Evolutionary conservation across 441 rosid species (phyloP), one percentile per base, ranked within the genome.

Genomic region (Pelargonium citronellum): DNA sequence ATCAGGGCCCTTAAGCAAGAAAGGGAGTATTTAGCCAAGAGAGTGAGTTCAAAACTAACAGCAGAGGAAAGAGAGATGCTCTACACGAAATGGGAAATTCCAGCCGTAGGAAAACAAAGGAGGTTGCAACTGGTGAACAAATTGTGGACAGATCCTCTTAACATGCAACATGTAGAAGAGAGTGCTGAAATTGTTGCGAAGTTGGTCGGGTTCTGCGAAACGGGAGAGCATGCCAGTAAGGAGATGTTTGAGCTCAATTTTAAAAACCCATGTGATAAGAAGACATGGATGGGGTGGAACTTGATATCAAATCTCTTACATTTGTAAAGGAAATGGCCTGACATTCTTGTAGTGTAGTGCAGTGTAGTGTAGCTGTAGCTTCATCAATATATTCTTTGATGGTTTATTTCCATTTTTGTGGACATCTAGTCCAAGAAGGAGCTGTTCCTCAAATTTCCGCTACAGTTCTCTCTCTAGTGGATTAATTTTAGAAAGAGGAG

Each of bases 221-320:
- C 92, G 22, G 98, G 93, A 4, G 61, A 89, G 86, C 79, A 82
- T 92, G 79, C 84, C 98, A 11, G 61, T 7, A 95, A 91, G 80
- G 98, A 91, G 85, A 95, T 95, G 99, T 95, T 95, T 78, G 98
- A 95, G 80, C 96, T 95, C 72, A 95, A 95, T 68, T 91, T 95
- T 67, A 93, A 91, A 0, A 72, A 84, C 55, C 98, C 99, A 47
- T 71, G 89, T 0, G 98, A 91, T 51, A 95, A 80, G 79, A 89
- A 95, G 73, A 85, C 93, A 2, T 92, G 99, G 99, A 82, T 84
- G 81, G 97, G 93, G 37, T 95, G 99, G 99, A 88, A 92, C 82
- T 91, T 76, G 67, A 88, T 95, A 67, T 89, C 99, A 65, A 87
- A 88, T 75, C 89, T 95, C 73, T 89, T 95, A n/a, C 83, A 92